Conservation (phyloP, 164 flowering plant genomes). For the Stephania cephalantha region DNA sequence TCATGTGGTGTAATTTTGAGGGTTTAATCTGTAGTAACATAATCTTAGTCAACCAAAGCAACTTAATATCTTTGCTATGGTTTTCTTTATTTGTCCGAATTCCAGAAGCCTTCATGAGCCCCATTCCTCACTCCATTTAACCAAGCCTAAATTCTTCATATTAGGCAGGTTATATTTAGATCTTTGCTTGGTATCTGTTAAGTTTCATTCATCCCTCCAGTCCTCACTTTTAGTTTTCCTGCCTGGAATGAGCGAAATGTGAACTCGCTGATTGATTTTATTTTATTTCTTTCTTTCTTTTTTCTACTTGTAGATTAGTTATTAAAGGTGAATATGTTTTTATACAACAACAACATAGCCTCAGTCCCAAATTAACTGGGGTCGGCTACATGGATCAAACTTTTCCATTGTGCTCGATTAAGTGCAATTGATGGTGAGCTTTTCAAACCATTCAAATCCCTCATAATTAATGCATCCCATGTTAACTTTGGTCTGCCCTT, state of each 20-base stretch:
- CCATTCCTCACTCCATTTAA: not conserved
- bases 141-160: not conserved
- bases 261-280: not conserved
- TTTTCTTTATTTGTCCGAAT: not conserved
- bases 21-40: not conserved
- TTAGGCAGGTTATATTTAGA: not conserved
- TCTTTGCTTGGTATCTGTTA: not conserved
- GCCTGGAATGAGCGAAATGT: not conserved
- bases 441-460: no score
- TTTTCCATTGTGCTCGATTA: no score
- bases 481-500: no score
- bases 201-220: not conserved
- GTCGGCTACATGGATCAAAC: no score
- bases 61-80: not conserved
- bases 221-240: not conserved
- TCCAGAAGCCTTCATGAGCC: not conserved
- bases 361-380: no score
- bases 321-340: not conserved
- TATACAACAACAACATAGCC: no score
- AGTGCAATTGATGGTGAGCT: no score
- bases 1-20: not conserved
- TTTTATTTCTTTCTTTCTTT: no score
- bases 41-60: not conserved
- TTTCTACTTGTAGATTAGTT: not conserved
- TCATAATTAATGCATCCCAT: no score